phyloP scores from a whole-genome alignment of 2,329 filamentous ascomycete genomes.

The Apiospora aurea region DNA sequence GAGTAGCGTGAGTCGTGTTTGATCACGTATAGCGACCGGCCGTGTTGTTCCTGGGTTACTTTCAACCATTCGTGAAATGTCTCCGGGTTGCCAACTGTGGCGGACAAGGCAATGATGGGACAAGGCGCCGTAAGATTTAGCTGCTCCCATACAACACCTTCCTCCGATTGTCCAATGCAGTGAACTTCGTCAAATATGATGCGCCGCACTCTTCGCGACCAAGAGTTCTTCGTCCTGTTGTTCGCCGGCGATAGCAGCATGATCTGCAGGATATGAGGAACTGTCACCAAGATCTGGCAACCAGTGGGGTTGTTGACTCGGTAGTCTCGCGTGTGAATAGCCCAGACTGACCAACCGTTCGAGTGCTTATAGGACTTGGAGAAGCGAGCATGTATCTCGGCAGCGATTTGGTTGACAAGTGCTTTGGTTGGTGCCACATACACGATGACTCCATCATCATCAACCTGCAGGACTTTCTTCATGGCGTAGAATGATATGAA shows the following conservation, averaged over 20 bases:
- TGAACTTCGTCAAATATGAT: no score
- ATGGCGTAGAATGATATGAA: slow-evolving; percentile 88
- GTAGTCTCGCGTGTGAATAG: slow-evolving; percentile 78
- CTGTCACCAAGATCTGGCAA: slow-evolving; percentile 79
- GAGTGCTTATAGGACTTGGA: slow-evolving; percentile 52
- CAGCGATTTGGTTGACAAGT: slow-evolving; percentile 80
- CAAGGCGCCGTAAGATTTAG: no score
- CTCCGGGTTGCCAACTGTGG: slow-evolving; percentile 42
- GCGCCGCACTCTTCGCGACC: no score
- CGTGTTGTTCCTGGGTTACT: no score
- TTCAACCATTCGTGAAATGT: no score
- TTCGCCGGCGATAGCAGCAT: slow-evolving; percentile 60
- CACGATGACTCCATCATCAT: slow-evolving; percentile 74
- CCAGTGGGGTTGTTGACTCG: slow-evolving; percentile 75
- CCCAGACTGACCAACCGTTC: slow-evolving; percentile 74
- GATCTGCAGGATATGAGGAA: slow-evolving; percentile 80
- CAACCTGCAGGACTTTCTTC: slow-evolving; percentile 73
- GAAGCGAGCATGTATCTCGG: slow-evolving; percentile 75
- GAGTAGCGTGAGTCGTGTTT: no score
- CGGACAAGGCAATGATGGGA: no score
- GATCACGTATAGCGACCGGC: no score
- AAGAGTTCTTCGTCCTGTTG: no score
- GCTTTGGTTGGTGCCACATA: slow-evolving; percentile 86
- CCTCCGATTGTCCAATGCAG: no score
- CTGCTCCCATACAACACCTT: slow-evolving; percentile 30